Evolutionary conservation across 176 grass and related monocot species (phyloP).

Genomic region (Paspalum vaginatum): DNA sequence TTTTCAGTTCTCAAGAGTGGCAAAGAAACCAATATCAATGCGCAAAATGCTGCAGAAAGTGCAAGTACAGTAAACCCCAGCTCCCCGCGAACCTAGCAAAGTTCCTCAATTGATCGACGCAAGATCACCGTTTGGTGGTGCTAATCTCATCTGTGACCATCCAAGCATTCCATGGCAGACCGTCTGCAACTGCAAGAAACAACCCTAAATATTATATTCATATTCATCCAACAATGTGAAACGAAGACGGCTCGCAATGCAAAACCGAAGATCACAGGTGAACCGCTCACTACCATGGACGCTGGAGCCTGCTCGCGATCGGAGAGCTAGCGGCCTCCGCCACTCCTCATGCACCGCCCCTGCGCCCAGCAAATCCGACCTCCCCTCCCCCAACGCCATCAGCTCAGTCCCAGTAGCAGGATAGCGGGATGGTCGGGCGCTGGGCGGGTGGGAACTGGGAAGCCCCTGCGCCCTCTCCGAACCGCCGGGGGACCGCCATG

Average conservation of each 20-base stretch:
- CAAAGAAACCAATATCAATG: slow-evolving; percentile 15
- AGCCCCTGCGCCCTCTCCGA: background rate
- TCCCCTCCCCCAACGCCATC: background rate
- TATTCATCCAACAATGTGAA: background rate
- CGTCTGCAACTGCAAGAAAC: slow-evolving; percentile 25
- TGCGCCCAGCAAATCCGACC: background rate
- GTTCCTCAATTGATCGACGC: background rate
- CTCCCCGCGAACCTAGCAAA: slow-evolving; percentile 1
- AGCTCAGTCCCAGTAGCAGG: background rate
- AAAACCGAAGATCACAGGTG: background rate
- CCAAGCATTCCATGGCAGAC: slow-evolving; percentile 15
- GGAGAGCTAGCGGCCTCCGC: background rate
- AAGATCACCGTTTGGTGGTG: background rate
- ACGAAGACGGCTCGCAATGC: background rate
- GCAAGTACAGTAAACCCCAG: background rate
- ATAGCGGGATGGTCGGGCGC: background rate
- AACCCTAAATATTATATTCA: background rate
- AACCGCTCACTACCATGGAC: background rate
- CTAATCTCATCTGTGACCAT: background rate
- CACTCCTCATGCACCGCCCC: background rate
- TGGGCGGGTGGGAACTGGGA: background rate
- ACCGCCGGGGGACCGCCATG: background rate
- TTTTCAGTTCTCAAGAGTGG: background rate
- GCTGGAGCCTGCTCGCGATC: background rate
- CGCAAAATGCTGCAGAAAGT: background rate